Evolutionary conservation across 495 filamentous ascomycete genomes (phyloP).

Genomic region (Trichodelitschia bisporula): DNA sequence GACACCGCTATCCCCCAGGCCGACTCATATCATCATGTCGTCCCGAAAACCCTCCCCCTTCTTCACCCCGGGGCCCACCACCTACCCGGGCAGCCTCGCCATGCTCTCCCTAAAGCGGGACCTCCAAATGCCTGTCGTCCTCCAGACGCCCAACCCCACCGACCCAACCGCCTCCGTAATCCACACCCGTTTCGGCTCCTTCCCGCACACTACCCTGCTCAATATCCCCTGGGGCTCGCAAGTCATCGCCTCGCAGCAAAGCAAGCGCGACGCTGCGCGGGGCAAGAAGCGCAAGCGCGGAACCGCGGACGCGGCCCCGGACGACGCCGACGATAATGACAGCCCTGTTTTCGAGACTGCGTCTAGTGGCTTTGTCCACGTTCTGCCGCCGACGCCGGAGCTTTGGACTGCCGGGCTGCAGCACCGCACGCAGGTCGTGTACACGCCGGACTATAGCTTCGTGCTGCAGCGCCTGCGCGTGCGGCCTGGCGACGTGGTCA

Average conservation of each 20-base stretch:
- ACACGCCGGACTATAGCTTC: conserved; percentile 93
- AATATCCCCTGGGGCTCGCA: conserved; percentile 74
- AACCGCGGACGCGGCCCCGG: conserved; percentile 11
- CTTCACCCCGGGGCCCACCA: conserved; percentile 31
- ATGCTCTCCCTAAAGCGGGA: conserved; percentile 73
- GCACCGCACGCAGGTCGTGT: conserved; percentile 92
- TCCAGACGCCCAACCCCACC: conserved; percentile 16
- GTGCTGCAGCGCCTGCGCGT: conserved; percentile 70
- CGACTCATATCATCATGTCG: background rate
- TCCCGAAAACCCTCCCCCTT: conserved; percentile 33
- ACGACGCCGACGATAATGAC: conserved; percentile 1
- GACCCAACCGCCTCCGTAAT: conserved; percentile 24
- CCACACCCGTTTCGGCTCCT: conserved; percentile 88
- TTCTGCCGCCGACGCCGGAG: conserved; percentile 80
- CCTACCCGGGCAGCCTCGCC: conserved; percentile 33
- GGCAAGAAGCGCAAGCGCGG: conserved; percentile 24
- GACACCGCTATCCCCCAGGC: too few relatives aligned
- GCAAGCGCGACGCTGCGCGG: conserved; percentile 32
- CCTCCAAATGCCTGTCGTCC: conserved; percentile 46
- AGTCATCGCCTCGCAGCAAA: conserved; percentile 66
- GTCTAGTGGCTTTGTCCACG: conserved; percentile 63
- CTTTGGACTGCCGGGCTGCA: conserved; percentile 76
- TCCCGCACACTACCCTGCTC: conserved; percentile 71
- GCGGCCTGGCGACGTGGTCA: conserved; percentile 51
- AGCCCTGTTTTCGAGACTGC: conserved; percentile 25